Evolutionary conservation across 2,329 filamentous ascomycete genomes (phyloP), one percentile per base, ranked within the genome.

Genomic region (Alternaria arbusti): DNA sequence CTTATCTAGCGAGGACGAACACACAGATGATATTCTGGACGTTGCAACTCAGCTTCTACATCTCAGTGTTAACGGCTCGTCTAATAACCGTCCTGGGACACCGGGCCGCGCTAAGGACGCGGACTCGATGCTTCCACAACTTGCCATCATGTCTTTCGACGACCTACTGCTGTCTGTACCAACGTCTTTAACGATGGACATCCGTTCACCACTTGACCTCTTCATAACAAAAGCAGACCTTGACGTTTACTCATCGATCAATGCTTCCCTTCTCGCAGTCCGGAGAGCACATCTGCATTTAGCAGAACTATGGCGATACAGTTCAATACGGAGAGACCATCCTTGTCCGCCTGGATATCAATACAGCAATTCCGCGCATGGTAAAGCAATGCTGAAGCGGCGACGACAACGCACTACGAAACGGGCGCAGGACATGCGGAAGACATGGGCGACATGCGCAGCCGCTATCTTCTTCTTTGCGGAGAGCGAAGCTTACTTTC

Each of bases 401-500:
- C 85, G 91, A 11, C 87, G 93, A 26, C 82, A 87, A 69, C 87
- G 91, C 54, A 87, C 89, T 69, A 88, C 88, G 25, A 76, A 82
- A 15, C 86, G 95, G 17, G 86, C 87, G 5, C 84, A 85, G 32
- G 86, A 87, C 0, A 91, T 97, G 86, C 89, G 96, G 15, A 91
- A 89, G 66, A 87, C 95, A 1, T 99, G 96, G 96, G 95, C 94
- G 0, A 96, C 93, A 0, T 91, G 91, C 70, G 94, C 92, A 74
- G 92, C 94, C 3, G 91, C 93, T 2, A 88, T 97, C 5, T 97
- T 97, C 81, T 91, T 98, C 70, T 84, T 98, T 4, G 93, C 92
- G 0, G 94, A 97, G 77, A 90, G 93, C 13, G 91, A 95, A 69
- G 89, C 89, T 4, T 98, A 97, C 73, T 89, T 98, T 47, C 95